Base-by-base conservation (phyloP, 495 filamentous ascomycete species). In the Podospora pseudocomata region DNA sequence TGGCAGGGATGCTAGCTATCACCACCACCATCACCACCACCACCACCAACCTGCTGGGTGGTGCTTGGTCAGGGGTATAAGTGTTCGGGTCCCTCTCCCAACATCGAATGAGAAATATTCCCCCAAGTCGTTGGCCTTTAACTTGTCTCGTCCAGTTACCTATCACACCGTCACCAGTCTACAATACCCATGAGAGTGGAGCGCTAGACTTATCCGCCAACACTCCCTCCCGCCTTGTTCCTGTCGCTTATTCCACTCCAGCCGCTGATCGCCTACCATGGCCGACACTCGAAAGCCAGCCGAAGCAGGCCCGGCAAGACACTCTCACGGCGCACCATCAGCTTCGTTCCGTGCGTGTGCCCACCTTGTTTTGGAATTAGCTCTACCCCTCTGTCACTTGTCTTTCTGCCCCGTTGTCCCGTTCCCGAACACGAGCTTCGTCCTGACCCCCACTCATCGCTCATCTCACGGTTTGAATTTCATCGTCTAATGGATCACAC, bases 281-380 rank as follows among this genome's bases (percentile, higher is more conserved):
- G 75, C 75, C 69, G 76, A 78, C 30, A 27, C 23, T 16, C 70
- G 68, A 68, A 76, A 71, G 68, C 67, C 64, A 55, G 72, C 74
- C 58, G 75, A 78, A 63, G 73, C 77, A 70, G 78, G 77, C 65
- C 79, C 81, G 73, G 71, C 80, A 72, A 76, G 80, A 74, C 76
- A 81, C 67, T 78, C 78, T 27, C 81, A 82, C 68, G 74, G 80
- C 49, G 76, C 80, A 64, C 79, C 81, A 76, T 77, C 78, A 74
- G 79, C 79, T 67, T 82, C 81, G 75, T 83, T 83, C 75, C 81
- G 81, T 83, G 79, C 77, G 80, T 76, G 71, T 73, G 67, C 71
- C 66, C 67, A 55, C 58, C 56, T 65, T 64, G 67, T 65, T 34
- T 63, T 59, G 49, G 60, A 54, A 30, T 56, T 13, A 27, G 2